Evolutionary conservation across 768 basidiomycete species (phyloP).

Genomic region (Dioszegia crocea): DNA sequence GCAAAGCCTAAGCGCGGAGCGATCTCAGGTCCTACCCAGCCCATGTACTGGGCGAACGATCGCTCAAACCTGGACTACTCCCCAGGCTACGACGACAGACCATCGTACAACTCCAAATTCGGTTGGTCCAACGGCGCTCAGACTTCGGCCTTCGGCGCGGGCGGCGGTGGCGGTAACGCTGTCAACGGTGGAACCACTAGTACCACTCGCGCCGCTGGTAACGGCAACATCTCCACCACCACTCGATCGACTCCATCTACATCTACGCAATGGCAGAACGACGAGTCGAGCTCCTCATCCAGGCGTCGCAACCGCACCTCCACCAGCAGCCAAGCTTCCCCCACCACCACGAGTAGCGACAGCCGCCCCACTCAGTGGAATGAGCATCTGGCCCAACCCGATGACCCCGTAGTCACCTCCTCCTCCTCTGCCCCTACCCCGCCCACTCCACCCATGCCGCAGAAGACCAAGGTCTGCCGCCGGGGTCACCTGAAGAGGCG

Average conservation of each 20-base stretch:
- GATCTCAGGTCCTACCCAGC: constrained; percentile 7
- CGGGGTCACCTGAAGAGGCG: constrained; percentile 4
- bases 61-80: constrained; percentile 4
- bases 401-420: no score
- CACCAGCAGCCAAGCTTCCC: neutral
- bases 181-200: neutral
- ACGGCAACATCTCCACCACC: neutral
- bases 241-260: neutral
- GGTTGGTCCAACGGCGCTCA: constrained; percentile 10
- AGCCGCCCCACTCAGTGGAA: constrained; percentile 6
- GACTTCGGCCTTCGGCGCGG: neutral
- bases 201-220: neutral
- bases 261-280: neutral
- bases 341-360: neutral
- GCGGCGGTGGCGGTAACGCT: neutral
- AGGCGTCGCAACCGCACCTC: neutral
- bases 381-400: constrained; percentile 4
- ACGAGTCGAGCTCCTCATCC: neutral
- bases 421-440: no score
- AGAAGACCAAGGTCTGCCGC: constrained; percentile 1
- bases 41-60: constrained; percentile 14
- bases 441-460: neutral
- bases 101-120: constrained; percentile 6
- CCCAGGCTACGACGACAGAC: constrained; percentile 1
- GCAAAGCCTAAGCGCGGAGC: constrained; percentile 2